A percentile compares a stretch with the other conserved stretches of the same genome.
Evolutionary conservation across 495 filamentous ascomycete species (phyloP).

Genomic region (Penicillium crystallinum): DNA sequence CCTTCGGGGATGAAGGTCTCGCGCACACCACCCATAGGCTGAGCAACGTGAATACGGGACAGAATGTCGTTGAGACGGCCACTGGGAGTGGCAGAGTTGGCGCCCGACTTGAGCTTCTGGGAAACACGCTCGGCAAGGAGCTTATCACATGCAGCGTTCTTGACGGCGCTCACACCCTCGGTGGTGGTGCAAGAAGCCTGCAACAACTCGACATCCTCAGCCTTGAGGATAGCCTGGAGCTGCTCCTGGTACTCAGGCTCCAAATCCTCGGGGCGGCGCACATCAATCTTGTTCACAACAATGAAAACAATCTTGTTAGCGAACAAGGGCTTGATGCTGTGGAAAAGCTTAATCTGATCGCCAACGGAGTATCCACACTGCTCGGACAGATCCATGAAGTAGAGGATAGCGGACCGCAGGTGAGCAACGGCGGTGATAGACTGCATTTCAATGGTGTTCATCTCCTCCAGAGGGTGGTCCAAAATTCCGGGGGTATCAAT

Average conservation of each 20-base stretch:
- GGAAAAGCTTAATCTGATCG: slow-evolving; percentile 88
- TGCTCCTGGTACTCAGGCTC: slow-evolving; percentile 73
- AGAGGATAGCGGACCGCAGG: slow-evolving; percentile 86
- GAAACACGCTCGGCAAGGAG: slow-evolving; percentile 88
- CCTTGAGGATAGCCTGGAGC: slow-evolving; percentile 73
- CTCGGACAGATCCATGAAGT: slow-evolving; percentile 98
- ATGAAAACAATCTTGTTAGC: slow-evolving; percentile 95
- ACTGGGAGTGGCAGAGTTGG: slow-evolving; percentile 62
- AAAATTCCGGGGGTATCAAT: slow-evolving; percentile 92
- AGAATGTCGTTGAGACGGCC: slow-evolving; percentile 84
- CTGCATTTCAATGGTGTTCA: slow-evolving; percentile 99
- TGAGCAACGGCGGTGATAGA: slow-evolving; percentile 97
- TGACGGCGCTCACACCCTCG: slow-evolving; percentile 89
- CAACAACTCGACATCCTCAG: slow-evolving; percentile 83
- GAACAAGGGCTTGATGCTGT: slow-evolving; percentile 93
- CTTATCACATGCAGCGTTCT: slow-evolving; percentile 90
- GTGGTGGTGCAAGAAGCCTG: slow-evolving; percentile 91
- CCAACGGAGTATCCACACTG: slow-evolving; percentile 93
- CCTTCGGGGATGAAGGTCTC: slow-evolving; percentile 89
- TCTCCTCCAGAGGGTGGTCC: slow-evolving; percentile 96
- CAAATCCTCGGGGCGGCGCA: slow-evolving; percentile 80
- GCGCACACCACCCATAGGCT: slow-evolving; percentile 75
- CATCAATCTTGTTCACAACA: slow-evolving; percentile 97
- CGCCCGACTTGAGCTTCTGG: slow-evolving; percentile 90
- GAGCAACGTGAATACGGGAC: slow-evolving; percentile 89